phyloP scores from a whole-genome alignment of 169 alveolate species.

The Eimeria acervulina region DNA sequence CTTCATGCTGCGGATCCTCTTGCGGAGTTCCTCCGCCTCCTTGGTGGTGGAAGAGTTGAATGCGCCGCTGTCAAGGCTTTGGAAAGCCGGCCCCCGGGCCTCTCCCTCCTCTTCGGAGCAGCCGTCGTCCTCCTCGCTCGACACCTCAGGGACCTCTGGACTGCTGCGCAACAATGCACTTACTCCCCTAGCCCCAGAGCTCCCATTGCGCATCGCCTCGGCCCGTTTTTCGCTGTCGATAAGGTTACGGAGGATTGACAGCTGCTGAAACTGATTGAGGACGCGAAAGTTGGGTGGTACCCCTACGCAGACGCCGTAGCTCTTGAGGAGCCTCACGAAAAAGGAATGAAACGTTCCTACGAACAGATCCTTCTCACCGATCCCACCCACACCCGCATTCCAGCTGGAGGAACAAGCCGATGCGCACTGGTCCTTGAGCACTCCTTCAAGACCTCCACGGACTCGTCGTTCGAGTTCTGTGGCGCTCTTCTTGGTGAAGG shows the following conservation, averaged over 20 bases:
- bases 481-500: slow-evolving; percentile 88
- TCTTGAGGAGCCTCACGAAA: slow-evolving; percentile 75
- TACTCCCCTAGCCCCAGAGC: neutral
- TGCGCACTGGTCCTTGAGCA: slow-evolving; percentile 20
- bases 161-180: slow-evolving; percentile 56
- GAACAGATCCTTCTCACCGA: slow-evolving; percentile 71
- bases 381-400: neutral
- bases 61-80: neutral
- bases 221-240: slow-evolving; percentile 25
- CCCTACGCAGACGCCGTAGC: slow-evolving; percentile 80
- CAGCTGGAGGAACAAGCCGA: neutral
- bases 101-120: slow-evolving; percentile 50
- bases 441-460: slow-evolving; percentile 75
- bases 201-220: slow-evolving; percentile 37
- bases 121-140: slow-evolving; percentile 59
- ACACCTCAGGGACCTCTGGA: slow-evolving; percentile 17
- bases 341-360: slow-evolving; percentile 85
- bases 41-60: neutral
- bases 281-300: slow-evolving; percentile 52
- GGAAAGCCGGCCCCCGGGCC: neutral
- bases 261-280: slow-evolving; percentile 37
- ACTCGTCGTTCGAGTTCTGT: slow-evolving; percentile 85
- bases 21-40: slow-evolving; percentile 75
- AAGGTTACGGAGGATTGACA: slow-evolving; percentile 6
- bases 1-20: slow-evolving; percentile 70